phyloP scores from a whole-genome alignment of 306 rosid species.

The Canavalia gladiata region DNA sequence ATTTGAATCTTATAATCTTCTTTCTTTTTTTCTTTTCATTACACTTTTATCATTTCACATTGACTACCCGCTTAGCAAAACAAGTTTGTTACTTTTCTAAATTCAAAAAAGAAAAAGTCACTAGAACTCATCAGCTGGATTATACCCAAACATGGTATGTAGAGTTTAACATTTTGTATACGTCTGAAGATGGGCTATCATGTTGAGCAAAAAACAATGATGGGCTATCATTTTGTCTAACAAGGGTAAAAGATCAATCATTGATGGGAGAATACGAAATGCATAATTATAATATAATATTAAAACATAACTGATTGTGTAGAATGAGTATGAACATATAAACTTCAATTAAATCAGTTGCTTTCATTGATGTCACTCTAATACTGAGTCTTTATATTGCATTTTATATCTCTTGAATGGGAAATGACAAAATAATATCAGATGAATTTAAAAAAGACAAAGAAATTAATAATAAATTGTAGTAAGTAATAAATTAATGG shows the following conservation, averaged over 20 bases:
- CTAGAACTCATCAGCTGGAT: background rate
- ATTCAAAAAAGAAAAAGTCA: background rate
- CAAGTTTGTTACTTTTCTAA: too few species aligned
- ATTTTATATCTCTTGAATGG: background rate
- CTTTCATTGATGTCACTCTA: constrained; percentile 1
- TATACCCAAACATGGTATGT: background rate
- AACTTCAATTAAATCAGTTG: background rate
- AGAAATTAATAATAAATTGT: background rate
- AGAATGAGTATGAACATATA: background rate
- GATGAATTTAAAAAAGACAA: background rate
- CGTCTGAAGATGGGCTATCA: background rate
- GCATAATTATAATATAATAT: background rate
- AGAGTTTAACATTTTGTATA: background rate
- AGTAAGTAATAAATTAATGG: background rate
- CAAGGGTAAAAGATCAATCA: background rate
- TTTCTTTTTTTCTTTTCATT: background rate
- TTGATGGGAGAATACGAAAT: background rate
- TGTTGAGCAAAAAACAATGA: too few species aligned
- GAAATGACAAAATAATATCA: background rate
- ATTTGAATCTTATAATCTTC: background rate
- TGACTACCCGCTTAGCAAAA: background rate
- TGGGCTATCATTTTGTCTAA: background rate
- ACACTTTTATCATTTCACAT: background rate
- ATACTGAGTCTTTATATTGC: background rate
- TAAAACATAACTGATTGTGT: background rate